phyloP scores from a whole-genome alignment of 2,329 filamentous ascomycete genomes.

The Penicillium digitatum region DNA sequence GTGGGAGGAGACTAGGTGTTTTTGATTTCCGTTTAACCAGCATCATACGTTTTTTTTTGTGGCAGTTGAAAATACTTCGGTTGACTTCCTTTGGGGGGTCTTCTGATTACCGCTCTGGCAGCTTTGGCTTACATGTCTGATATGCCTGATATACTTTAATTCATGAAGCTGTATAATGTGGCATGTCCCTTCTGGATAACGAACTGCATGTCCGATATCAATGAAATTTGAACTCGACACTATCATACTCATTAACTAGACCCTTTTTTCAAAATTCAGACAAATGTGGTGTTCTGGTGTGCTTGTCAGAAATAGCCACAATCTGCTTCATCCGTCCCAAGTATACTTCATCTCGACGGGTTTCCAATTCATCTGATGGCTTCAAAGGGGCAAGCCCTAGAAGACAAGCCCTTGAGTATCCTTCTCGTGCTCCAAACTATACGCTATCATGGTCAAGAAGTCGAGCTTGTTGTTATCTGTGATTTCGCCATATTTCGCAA shows the following conservation, averaged over 20 bases:
- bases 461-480: constrained; percentile 16
- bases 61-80: constrained; percentile 12
- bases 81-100: constrained; percentile 8
- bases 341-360: background rate
- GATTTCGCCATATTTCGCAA: constrained; percentile 25
- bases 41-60: constrained; percentile 19
- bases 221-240: background rate
- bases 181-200: constrained; percentile 4
- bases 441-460: constrained; percentile 19
- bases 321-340: background rate
- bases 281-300: background rate
- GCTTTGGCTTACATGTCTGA: constrained; percentile 15
- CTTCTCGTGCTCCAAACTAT: constrained; percentile 21
- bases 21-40: constrained; percentile 20
- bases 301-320: background rate
- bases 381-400: background rate
- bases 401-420: constrained; percentile 21
- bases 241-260: background rate
- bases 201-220: background rate
- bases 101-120: constrained; percentile 8
- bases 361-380: background rate
- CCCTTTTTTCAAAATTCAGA: background rate
- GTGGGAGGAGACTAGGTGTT: constrained; percentile 18
- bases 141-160: constrained; percentile 17
- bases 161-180: constrained; percentile 25